Base-by-base conservation (phyloP, 139 green algal species). In the Haematococcus sp. region DNA sequence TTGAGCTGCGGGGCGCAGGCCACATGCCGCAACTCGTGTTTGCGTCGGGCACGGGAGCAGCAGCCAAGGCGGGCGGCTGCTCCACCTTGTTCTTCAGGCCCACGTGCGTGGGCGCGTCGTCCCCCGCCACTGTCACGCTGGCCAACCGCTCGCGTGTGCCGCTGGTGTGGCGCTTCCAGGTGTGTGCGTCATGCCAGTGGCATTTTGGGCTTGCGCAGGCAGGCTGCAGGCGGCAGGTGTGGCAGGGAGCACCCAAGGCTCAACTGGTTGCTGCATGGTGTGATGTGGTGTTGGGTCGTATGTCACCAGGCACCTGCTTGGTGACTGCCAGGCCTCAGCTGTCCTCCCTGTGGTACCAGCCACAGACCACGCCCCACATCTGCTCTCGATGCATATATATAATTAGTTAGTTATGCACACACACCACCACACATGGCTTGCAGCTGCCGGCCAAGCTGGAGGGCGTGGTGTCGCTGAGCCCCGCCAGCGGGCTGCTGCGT, bases 21-120 rank as follows among this genome's bases (percentile, higher is more conserved):
- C 77, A 81, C 54, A 69, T 46, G 32, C 87, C 87, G 1, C 54
- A 43, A 16, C 71, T 91, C 34, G 44, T 73, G 32, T 19, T 49
- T 66, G 20, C 35, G 49, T 54, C 25, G 61, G 54, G 54, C 40
- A 49, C 40, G 11, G 40, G 40, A 7, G 40, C 40, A 11, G 40
- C 40, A 34, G 31, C 34, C 54, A 59, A 23, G 32, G 70, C n/a
- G n/a, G 30, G 61, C 49, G 28, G 68, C 55, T 11, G 1, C n/a
- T 34, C 30, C 35, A 72, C 69, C 4, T 69, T 91, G 22, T 88
- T 81, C 61, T 87, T 87, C 79, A 80, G 86, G 56, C 89, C 89
- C 19, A 94, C 89, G 2, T 94, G 89, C 70, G 63, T 93, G 19
- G 89, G 89, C 3, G 89, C 89, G 0, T 73, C 60, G n/a, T 81